phyloP scores from a whole-genome alignment of 2,329 filamentous ascomycete genomes.

The Graphiopsis chlorocephala region DNA sequence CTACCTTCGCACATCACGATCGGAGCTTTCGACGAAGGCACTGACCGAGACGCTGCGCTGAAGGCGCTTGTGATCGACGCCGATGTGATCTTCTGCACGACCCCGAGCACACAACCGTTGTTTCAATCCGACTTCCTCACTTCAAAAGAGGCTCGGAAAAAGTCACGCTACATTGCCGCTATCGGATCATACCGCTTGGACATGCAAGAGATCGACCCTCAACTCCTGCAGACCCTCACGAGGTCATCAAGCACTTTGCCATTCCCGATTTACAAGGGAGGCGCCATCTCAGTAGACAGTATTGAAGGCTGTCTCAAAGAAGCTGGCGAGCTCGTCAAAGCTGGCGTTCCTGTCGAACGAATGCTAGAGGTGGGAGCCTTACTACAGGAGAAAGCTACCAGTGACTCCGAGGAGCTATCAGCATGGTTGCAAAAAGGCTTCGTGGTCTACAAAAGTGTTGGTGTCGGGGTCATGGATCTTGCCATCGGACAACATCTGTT shows the following conservation, averaged over 20 bases:
- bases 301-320: conserved; percentile 39
- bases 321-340: neutral
- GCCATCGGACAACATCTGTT: conserved; percentile 60
- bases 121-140: conserved; percentile 74
- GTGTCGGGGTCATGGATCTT: conserved; percentile 66
- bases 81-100: conserved; percentile 86
- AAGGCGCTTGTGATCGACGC: conserved; percentile 58
- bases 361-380: neutral
- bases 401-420: conserved; percentile 37
- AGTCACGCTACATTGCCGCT: conserved; percentile 68
- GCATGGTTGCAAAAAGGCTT: conserved; percentile 61
- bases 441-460: conserved; percentile 68
- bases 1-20: conserved; percentile 71
- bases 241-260: neutral
- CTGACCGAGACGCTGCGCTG: neutral
- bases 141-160: conserved; percentile 64
- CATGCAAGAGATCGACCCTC: conserved; percentile 81
- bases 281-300: conserved; percentile 63
- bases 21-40: conserved; percentile 38
- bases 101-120: conserved; percentile 68
- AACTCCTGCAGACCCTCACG: conserved; percentile 64
- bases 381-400: neutral
- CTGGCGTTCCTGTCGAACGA: neutral
- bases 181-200: conserved; percentile 67
- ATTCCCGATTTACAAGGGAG: conserved; percentile 55